Base-by-base conservation (phyloP, 1,284 basidiomycete species). In the Rugosomyces carneus region DNA sequence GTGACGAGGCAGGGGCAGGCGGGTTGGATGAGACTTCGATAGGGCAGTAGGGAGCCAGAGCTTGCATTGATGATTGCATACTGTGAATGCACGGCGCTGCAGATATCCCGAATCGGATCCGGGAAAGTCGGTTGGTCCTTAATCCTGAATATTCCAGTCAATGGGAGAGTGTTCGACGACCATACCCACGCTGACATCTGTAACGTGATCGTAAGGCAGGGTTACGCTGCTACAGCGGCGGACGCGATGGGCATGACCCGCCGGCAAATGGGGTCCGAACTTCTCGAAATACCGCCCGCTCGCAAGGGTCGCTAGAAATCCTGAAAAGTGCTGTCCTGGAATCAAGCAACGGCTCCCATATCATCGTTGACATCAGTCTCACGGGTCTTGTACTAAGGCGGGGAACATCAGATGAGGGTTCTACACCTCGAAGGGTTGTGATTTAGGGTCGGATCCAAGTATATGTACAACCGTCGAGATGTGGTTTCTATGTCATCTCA, bases 311-410 rank as follows among this genome's bases (percentile, higher is more conserved):
- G 21, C 37, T 35, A 35, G 9, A 20, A 31, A 37, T 8, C 31
- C 40, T 20, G 29, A 24, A 10, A 18, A 27, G 9, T 35, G 19
- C 21, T 15, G 34, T 24, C 20, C 31, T 37, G 11, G 24, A 29
- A 47, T 42, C 45, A 40, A 18, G 38, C 32, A 41, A 44, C 42
- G 32, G 29, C 37, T 43, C 42, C 26, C 47, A 44, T 39, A 34
- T 26, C 24, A 26, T 26, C 5, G 24, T 10, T 5, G 24, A 11
- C 13, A 31, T 31, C 29, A 31, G 29, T 31, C 11, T 31, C 29
- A n/a, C 35, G 43, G 38, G 37, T 27, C 4, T 34, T 2, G 18
- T 37, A 27, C 23, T 9, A 7, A 16, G 10, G 7, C 21, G 13
- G 20, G 34, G 41, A 26, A 26, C 24, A 26, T 31, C 29, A 31